These are phyloP conservation scores for Trichosphaerium sp. DNA, from an alignment of 78 protist genomes.

Conservation along the genomic window DNA sequence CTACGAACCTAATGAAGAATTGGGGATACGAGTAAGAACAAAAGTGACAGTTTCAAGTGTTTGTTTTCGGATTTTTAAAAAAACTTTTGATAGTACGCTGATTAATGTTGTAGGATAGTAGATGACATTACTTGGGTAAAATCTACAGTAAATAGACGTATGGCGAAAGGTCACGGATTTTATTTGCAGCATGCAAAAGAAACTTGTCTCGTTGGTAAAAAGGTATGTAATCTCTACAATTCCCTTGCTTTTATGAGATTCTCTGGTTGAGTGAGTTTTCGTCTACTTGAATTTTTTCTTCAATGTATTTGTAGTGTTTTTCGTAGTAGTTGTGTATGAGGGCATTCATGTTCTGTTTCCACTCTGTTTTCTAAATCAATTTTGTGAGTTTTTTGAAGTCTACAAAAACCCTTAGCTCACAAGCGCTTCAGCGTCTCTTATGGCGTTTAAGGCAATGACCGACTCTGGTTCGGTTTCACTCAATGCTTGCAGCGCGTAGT, in stretches of 20 bases:
- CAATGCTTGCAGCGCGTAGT: no score
- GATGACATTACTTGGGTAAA: conserved; percentile 56
- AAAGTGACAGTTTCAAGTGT: not conserved
- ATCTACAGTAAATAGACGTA: conserved; percentile 39
- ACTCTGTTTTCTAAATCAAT: no score
- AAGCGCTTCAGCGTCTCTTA: no score
- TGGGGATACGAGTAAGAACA: conserved; percentile 53
- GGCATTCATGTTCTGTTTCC: no score
- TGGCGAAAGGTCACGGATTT: conserved; percentile 57
- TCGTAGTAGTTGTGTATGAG: no score
- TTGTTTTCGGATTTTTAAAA: not conserved
- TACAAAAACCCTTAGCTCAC: no score
- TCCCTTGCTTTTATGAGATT: not conserved
- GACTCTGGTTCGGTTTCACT: no score
- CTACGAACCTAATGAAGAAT: conserved; percentile 15
- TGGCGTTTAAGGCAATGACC: no score
- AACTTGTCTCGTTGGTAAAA: conserved; percentile 51
- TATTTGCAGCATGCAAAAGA: conserved; percentile 69
- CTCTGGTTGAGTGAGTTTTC: no score
- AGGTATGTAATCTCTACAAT: not conserved
- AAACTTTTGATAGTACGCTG: not conserved
- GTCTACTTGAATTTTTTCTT: no score
- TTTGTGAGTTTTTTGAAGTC: no score
- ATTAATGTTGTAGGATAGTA: conserved; percentile 5
- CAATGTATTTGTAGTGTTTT: no score